Base-by-base conservation (phyloP, 1,284 basidiomycete species). In the Xerocomus amazonicus region DNA sequence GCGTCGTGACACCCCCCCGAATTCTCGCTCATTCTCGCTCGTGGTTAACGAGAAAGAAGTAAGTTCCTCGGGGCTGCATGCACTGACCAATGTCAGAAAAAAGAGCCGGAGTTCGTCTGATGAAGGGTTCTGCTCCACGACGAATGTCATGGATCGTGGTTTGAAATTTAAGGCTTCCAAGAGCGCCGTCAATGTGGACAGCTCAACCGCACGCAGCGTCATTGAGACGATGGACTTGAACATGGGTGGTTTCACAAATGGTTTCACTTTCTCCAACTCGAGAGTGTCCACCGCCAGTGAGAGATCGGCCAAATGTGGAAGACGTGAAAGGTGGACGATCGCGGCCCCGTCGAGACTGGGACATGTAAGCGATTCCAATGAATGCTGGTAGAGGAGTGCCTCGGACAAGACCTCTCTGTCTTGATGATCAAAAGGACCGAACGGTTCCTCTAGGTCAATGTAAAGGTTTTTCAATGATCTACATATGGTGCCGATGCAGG, bases 321-420 rank as follows among this genome's bases (percentile, higher is more conserved):
- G 59, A 13, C 7, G 53, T 7, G 59, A 52, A 28, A 63, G 56
- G 48, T 63, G 65, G 34, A 48, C 12, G 34, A 67, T 51, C 16
- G 62, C 59, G 3, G 37, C 32, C 42, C 65, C 61, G 29, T 61
- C 50, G 16, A 67, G 53, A 10, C 49, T 45, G 12, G 52, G 51
- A 37, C 64, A 65, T 2, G 33, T 6, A 7, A 63, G 53, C 2
- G 59, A 50, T 42, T 54, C 44, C 16, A 63, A 42, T 13, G 54
- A 52, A n/a, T 52, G 51, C 14, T 65, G 27, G 26, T 47, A 37
- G 47, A 61, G 26, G 17, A 66, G 43, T 13, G 51, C 48, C 34
- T 49, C 48, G 14, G 64, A 63, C 27, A 59, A 9, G 23, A 63
- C 50, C 45, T 59, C 58, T 16, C 51, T 40, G 17, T 47, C 52